Percentiles rank a stretch among this genome's conserved stretches.
Evolutionary conservation across 2,329 filamentous ascomycete genomes (phyloP).

Genomic region (Fusarium goolgardi): DNA sequence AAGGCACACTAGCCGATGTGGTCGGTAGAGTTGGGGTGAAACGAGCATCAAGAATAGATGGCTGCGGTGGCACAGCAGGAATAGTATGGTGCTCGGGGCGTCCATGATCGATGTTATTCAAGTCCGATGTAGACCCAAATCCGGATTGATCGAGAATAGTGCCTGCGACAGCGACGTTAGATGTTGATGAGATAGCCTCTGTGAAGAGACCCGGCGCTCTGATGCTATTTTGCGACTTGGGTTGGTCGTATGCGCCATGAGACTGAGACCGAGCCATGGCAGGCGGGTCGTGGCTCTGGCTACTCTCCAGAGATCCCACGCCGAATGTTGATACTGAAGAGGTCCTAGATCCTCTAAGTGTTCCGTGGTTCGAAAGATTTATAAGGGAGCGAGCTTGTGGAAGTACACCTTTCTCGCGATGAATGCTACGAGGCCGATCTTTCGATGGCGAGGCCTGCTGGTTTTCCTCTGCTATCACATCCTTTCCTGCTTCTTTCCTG

Average conservation of each 20-base stretch:
- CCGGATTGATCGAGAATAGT: conserved; percentile 58
- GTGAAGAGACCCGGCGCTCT: conserved; percentile 50
- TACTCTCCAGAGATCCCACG: conserved; percentile 42
- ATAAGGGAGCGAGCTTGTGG: conserved; percentile 44
- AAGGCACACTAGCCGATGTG: conserved; percentile 57
- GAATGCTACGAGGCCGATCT: conserved; percentile 23
- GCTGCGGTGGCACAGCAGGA: conserved; percentile 34
- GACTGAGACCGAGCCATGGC: conserved; percentile 51
- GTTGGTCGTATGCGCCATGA: conserved; percentile 47
- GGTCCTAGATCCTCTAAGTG: conserved; percentile 38
- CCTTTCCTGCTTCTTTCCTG: conserved; percentile 23
- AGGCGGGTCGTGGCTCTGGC: conserved; percentile 35
- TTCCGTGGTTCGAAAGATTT: conserved; percentile 38
- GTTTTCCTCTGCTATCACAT: conserved; percentile 18
- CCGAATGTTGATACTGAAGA: conserved; percentile 43
- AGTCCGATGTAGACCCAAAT: conserved; percentile 48
- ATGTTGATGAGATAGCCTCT: conserved; percentile 54
- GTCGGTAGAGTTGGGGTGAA: conserved; percentile 64
- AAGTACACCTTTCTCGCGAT: conserved; percentile 30
- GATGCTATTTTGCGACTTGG: conserved; percentile 26
- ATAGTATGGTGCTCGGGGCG: conserved; percentile 44
- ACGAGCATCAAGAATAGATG: conserved; percentile 51
- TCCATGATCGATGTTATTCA: conserved; percentile 33
- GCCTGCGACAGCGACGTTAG: conserved; percentile 56
- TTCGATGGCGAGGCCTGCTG: conserved; percentile 9